Evolutionary conservation across 2,329 filamentous ascomycete genomes (phyloP).

Genomic region (Apiospora malaysiana): DNA sequence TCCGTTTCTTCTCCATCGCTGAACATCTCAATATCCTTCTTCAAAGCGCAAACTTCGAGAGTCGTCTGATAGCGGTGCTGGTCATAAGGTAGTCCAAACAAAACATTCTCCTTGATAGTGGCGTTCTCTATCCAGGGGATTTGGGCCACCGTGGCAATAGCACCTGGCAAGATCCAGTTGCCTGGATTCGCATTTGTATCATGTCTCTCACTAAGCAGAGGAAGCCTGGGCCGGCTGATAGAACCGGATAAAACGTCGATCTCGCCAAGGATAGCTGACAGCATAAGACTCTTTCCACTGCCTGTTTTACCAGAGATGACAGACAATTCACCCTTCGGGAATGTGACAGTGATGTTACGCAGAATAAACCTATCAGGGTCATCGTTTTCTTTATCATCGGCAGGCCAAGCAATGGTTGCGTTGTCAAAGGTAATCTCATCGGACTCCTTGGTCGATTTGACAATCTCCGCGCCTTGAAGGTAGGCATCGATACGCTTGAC

Average conservation of each 20-base stretch:
- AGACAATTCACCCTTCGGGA: slow-evolving; percentile 72
- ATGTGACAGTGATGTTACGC: slow-evolving; percentile 67
- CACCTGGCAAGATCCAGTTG: slow-evolving; percentile 73
- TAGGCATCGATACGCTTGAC: slow-evolving; percentile 75
- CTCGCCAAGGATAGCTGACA: slow-evolving; percentile 78
- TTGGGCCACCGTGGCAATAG: slow-evolving; percentile 78
- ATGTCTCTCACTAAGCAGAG: slow-evolving; percentile 58
- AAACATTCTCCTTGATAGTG: slow-evolving; percentile 77
- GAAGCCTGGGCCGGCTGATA: slow-evolving; percentile 60
- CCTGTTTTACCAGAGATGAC: slow-evolving; percentile 81
- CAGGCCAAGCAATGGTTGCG: slow-evolving; percentile 77
- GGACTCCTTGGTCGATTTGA: slow-evolving; percentile 57
- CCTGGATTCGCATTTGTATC: slow-evolving; percentile 66
- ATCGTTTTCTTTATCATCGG: slow-evolving; percentile 63
- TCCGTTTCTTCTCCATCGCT: slow-evolving; percentile 79
- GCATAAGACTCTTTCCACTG: slow-evolving; percentile 76
- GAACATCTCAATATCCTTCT: slow-evolving; percentile 78
- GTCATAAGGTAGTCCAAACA: slow-evolving; percentile 76
- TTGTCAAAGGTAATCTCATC: slow-evolving; percentile 69
- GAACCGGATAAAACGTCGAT: slow-evolving; percentile 70
- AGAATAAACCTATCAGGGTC: slow-evolving; percentile 69
- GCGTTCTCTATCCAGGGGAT: slow-evolving; percentile 88
- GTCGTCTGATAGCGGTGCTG: slow-evolving; percentile 73
- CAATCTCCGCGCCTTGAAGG: slow-evolving; percentile 69
- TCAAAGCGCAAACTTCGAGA: slow-evolving; percentile 73